phyloP scores from a whole-genome alignment of 495 filamentous ascomycete genomes.

The Talaromyces borbonicus region DNA sequence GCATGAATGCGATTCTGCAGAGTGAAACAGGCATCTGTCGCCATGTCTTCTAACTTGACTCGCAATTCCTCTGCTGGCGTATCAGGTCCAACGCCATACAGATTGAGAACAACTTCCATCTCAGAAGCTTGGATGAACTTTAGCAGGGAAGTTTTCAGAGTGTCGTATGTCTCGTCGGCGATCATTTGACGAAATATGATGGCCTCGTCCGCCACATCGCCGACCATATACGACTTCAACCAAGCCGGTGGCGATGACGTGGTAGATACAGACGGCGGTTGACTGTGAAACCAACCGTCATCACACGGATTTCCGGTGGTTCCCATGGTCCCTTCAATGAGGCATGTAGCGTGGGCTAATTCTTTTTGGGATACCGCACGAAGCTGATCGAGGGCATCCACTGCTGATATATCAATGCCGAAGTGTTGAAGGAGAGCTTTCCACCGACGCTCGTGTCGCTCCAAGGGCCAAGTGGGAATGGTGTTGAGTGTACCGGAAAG shows the following conservation, averaged over 20 bases:
- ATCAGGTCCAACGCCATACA: too few relatives aligned
- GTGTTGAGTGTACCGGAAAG: constrained; percentile 19
- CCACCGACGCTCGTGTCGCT: constrained; percentile 18
- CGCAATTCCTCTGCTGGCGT: too few relatives aligned
- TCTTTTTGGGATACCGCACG: constrained; percentile 19
- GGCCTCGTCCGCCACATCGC: constrained; percentile 26
- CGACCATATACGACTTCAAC: constrained; percentile 20
- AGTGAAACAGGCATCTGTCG: too few relatives aligned
- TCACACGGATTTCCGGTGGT: constrained; percentile 22
- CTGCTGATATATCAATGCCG: constrained; percentile 9
- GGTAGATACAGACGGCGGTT: constrained; percentile 9
- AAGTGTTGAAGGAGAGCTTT: constrained; percentile 16
- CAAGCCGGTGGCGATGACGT: constrained; percentile 16
- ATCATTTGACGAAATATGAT: constrained; percentile 24
- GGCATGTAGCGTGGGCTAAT: constrained; percentile 18
- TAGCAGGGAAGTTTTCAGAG: too few relatives aligned
- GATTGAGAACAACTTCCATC: too few relatives aligned
- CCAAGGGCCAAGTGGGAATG: constrained; percentile 18
- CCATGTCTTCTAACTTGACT: too few relatives aligned
- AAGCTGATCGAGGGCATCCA: constrained; percentile 13
- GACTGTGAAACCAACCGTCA: constrained; percentile 22
- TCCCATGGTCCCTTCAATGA: constrained; percentile 17
- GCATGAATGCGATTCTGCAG: too few relatives aligned
- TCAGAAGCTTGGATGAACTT: too few relatives aligned
- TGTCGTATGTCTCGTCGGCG: constrained; percentile 14